Evolutionary conservation across 306 rosid species (phyloP).

Genomic region (Medicago ruthenica): DNA sequence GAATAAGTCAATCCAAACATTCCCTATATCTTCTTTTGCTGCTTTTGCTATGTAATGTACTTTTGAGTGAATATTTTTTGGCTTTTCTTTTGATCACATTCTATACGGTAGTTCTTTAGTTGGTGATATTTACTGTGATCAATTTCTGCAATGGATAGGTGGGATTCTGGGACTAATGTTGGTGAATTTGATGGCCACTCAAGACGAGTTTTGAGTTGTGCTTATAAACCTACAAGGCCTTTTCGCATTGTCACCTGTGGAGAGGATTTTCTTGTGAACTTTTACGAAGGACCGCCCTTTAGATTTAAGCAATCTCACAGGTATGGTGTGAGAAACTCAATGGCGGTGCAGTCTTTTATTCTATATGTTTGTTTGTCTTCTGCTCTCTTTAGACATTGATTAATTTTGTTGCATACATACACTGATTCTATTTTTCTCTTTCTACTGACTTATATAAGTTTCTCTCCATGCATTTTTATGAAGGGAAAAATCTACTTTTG

Average conservation of each 20-base stretch:
- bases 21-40: not conserved
- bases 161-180: slow-evolving; percentile 96
- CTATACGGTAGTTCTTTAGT: not conserved
- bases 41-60: not conserved
- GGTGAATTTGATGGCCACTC: slow-evolving; percentile 99
- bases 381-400: not conserved
- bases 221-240: slow-evolving; percentile 92
- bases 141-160: slow-evolving; percentile 55
- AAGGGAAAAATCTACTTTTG: not conserved
- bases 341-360: not conserved
- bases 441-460: not conserved
- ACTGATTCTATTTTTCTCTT: not conserved
- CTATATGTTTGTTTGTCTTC: not conserved
- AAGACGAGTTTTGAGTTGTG: slow-evolving; percentile 85
- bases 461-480: not conserved
- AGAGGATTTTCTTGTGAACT: slow-evolving; percentile 90
- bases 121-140: not conserved
- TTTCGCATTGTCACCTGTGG: slow-evolving; percentile 91
- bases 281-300: slow-evolving; percentile 95
- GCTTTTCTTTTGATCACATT: not conserved
- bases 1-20: no score
- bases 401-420: not conserved
- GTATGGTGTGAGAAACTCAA: slow-evolving; percentile 44
- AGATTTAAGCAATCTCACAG: slow-evolving; percentile 90
- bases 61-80: not conserved